Base-by-base conservation (phyloP, 2,329 filamentous ascomycete species). In the Ustulina deusta region DNA sequence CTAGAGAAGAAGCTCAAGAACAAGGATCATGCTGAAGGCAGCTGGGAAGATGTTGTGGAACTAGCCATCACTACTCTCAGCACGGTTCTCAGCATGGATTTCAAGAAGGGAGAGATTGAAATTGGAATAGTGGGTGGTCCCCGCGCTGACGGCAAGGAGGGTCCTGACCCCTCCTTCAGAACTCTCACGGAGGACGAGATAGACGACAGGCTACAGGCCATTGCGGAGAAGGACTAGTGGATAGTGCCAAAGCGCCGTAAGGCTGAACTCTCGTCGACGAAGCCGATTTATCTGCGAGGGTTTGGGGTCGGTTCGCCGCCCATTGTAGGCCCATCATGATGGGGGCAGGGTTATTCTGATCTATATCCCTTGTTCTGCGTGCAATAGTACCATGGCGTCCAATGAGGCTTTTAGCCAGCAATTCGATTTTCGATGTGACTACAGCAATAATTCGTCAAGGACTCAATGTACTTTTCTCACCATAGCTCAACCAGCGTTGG, bases 1-100 rank as follows among this genome's bases (percentile, higher is more conserved):
- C 87, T 99, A 66, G 96, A 99, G 89, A 98, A 98, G 91, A 98
- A 98, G 88, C 90, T 99, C 81, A 97, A 97, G 86, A 97, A 97
- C 90, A 97, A 97, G 90, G 94, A 98, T 78, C 86, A 88, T 76
- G 96, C 95, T 40, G 92, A 96, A 65, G 96, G 96, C 69, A 90
- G 85, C 78, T 99, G 96, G 96, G 93, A 97, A 82, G 96, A 99
- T 69, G 96, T 99, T 56, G 95, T 99, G 57, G 96, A 99, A 86
- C 87, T 98, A 76, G 96, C 93, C 66, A 99, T 99, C 81, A 93
- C 93, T 51, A 95, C 96, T 6, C 84, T 99, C 81, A 97, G 94
- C 88, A 97, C 93, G 40, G 94, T 99, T 68, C 87, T 99, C 72
- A 97, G 95, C 82, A 97, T 98, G 81, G 96, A 99, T 81, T 99